These are phyloP conservation scores for Leccinum uliginosum DNA, from an alignment of 768 basidiomycete species.

Conservation along the genomic window DNA sequence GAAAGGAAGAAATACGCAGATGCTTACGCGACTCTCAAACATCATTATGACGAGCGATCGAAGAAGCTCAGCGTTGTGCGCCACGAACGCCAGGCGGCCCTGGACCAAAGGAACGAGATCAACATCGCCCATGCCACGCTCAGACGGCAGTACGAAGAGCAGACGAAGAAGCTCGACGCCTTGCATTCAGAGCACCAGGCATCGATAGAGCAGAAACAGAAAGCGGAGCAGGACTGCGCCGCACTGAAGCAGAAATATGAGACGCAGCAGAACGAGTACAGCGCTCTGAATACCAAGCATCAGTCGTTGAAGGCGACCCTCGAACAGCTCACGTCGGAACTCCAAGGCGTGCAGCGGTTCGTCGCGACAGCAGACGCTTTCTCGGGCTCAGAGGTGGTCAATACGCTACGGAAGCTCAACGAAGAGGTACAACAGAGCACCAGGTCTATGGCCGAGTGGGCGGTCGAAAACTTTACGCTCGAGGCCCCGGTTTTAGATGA, in stretches of 20 bases:
- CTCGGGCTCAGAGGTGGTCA: conserved; percentile 42
- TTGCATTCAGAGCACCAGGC: conserved; percentile 1
- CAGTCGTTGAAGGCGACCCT: conserved; percentile 26
- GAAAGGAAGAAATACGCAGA: conserved; percentile 6
- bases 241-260: conserved; percentile 10
- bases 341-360: conserved; percentile 41
- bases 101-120: conserved; percentile 3
- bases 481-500: conserved; percentile 4
- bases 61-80: not conserved
- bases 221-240: not conserved
- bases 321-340: conserved; percentile 38
- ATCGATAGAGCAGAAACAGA: conserved; percentile 3
- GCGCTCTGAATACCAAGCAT: conserved; percentile 2
- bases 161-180: conserved; percentile 4
- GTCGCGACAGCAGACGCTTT: conserved; percentile 36
- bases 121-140: conserved; percentile 16
- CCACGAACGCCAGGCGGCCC: conserved; percentile 3
- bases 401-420: conserved; percentile 40
- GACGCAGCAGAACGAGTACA: conserved; percentile 14
- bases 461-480: conserved; percentile 36
- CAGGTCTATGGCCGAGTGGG: conserved; percentile 40
- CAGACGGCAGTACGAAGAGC: conserved; percentile 13
- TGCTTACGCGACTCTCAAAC: not conserved
- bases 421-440: conserved; percentile 43
- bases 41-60: conserved; percentile 6